Evolutionary conservation across 441 rosid genomes (phyloP), one percentile per base, ranked within the genome.

Genomic region (Eutrema salsugineum): DNA sequence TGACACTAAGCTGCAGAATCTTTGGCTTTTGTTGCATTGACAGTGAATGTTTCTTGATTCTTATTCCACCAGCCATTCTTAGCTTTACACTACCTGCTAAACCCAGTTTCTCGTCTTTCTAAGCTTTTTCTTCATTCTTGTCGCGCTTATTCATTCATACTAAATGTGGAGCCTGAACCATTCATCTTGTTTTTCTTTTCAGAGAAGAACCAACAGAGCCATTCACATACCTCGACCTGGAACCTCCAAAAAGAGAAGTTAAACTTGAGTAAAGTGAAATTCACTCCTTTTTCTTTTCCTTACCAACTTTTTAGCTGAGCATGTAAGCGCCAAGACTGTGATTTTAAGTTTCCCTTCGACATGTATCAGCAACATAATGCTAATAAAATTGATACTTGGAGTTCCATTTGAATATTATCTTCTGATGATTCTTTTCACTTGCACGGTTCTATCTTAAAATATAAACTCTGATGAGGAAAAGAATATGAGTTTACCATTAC

Each of bases 161-260:
- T 51, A 51, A 11, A 62, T 75, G 58, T 60, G 16, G 27, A 32
- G 59, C 12, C 46, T 77, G 44, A 51, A 12, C 36, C 43, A 17
- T 65, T 42, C 17, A 2, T 70, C 15, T 70, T 68, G 24, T 75
- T 48, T 77, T 43, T 76, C 39, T 80, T 46, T 83, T 76, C 83
- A 94, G 98, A 73, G 97, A 90, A 85, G 99, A 94, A 79, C 96
- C 98, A 1, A 88, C 90, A 24, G 97, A 83, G 71, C 96, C 96
- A 3, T 94, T 81, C 83, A 80, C 83, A 49, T 90, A 92, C 70
- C 82, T 94, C 84, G 85, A 92, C 81, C 62, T 90, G 49, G 97
- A 94, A 66, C 91, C 97, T 36, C 97, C 88, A n/a, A 86, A 74
- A 72, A 84, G 82, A 69, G 96, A 92, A 81, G 90, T 72, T 64